Percentiles rank a stretch among this genome's conserved stretches.
Conservation (phyloP, 108 stramenopile species). For the Nannochloropsis oceanica region DNA sequence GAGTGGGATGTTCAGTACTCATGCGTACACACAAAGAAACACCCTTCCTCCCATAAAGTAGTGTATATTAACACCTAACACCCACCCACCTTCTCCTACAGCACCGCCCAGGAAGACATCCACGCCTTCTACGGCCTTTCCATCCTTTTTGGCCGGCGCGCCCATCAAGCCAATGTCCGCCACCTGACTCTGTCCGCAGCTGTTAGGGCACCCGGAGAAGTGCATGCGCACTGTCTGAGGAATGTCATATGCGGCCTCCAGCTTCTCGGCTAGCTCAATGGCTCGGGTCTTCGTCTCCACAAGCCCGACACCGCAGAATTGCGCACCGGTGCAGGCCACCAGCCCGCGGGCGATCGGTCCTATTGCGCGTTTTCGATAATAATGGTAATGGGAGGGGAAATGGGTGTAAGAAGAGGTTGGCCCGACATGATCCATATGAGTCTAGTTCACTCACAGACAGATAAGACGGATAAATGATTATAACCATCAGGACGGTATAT, state of each 20-base stretch:
- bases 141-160: constrained; percentile 60
- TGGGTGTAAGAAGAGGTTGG: too few species aligned
- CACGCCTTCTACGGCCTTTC: constrained; percentile 74
- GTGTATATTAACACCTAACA: too few species aligned
- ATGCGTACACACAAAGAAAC: too few species aligned
- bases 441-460: too few species aligned
- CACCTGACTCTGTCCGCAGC: constrained; percentile 81
- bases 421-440: too few species aligned
- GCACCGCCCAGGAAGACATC: constrained; percentile 70
- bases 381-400: too few species aligned
- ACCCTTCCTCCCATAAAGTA: too few species aligned
- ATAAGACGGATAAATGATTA: too few species aligned
- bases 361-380: neutral
- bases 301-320: constrained; percentile 74
- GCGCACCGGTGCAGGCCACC: constrained; percentile 84
- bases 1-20: too few species aligned
- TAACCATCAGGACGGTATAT: too few species aligned
- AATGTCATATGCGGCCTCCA: constrained; percentile 59
- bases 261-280: constrained; percentile 47
- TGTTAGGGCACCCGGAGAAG: constrained; percentile 89
- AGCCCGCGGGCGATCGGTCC: constrained; percentile 61
- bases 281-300: constrained; percentile 75
- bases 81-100: constrained; percentile 52
- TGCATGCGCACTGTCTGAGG: constrained; percentile 72
- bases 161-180: constrained; percentile 90